Evolutionary conservation across 2,329 filamentous ascomycete genomes (phyloP).

Genomic region (Botrytis elliptica): DNA sequence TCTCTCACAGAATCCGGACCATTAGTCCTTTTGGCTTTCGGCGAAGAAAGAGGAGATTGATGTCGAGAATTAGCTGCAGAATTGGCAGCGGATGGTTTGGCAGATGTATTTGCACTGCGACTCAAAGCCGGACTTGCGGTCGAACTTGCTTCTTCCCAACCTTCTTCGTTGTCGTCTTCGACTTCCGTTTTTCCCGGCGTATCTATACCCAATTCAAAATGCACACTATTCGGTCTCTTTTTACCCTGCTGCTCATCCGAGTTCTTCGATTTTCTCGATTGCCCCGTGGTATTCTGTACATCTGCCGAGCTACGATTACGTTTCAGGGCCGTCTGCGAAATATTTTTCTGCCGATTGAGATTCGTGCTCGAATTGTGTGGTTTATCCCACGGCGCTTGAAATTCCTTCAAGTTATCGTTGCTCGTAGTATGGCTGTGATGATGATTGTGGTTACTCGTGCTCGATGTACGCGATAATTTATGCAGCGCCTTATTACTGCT

Average conservation of each 20-base stretch:
- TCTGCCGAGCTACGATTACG: conserved; percentile 52
- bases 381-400: conserved; percentile 34
- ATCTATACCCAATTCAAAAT: conserved; percentile 57
- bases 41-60: conserved; percentile 35
- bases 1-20: conserved; percentile 26
- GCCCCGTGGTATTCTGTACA: neutral
- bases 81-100: conserved; percentile 42
- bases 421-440: conserved; percentile 30
- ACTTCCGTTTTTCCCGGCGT: conserved; percentile 37
- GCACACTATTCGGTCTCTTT: conserved; percentile 50
- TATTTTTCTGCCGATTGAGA: conserved; percentile 48
- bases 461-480: conserved; percentile 28
- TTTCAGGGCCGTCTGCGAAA: conserved; percentile 55
- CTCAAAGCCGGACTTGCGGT: conserved; percentile 61
- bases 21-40: conserved; percentile 15
- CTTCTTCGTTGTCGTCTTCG: conserved; percentile 48
- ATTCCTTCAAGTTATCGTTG: conserved; percentile 35
- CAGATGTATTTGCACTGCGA: conserved; percentile 42
- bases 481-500: conserved; percentile 36
- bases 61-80: conserved; percentile 38
- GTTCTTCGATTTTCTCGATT: conserved; percentile 48
- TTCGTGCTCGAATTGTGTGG: conserved; percentile 32
- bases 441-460: conserved; percentile 29
- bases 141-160: conserved; percentile 66
- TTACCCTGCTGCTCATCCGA: conserved; percentile 40